Evolutionary conservation across 257 asterid species (phyloP).

Genomic region (Parsonsia alboflavescens): DNA sequence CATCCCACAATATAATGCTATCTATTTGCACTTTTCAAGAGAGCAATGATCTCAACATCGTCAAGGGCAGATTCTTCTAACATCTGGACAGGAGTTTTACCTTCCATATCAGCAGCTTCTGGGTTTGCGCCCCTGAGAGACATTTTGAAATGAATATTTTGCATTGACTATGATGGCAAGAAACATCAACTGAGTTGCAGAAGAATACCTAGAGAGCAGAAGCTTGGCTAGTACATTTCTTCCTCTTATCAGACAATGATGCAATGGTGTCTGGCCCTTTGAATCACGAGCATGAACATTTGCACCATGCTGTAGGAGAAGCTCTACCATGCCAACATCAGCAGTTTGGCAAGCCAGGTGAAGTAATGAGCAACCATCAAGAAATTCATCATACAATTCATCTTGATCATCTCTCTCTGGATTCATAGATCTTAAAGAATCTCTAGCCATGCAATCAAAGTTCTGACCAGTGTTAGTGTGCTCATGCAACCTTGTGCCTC

Average conservation of each 20-base stretch:
- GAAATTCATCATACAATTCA: conserved; percentile 32
- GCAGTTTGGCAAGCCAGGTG: conserved; percentile 92
- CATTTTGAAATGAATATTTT: neutral
- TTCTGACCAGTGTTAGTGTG: conserved; percentile 25
- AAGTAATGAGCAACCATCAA: conserved; percentile 72
- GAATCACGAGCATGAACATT: conserved; percentile 51
- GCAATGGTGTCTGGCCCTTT: conserved; percentile 76
- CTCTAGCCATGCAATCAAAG: conserved; percentile 33
- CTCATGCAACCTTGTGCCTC: conserved; percentile 36
- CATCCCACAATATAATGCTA: conserved; percentile 24
- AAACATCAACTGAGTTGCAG: neutral
- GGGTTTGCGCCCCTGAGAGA: conserved; percentile 76
- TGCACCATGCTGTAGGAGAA: conserved; percentile 86
- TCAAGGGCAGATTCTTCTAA: conserved; percentile 45
- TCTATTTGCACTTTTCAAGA: conserved; percentile 54
- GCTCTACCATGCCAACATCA: conserved; percentile 86
- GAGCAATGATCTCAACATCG: conserved; percentile 68
- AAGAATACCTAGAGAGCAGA: conserved; percentile 56
- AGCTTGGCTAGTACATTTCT: conserved; percentile 56
- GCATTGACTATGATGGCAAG: neutral
- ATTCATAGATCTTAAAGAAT: conserved; percentile 32
- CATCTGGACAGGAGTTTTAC: conserved; percentile 60
- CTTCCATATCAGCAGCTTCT: conserved; percentile 59
- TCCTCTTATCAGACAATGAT: conserved; percentile 69
- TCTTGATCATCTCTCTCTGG: conserved; percentile 32